Base-by-base conservation (phyloP, 1,139 yeast genomes). In the Nadsonia commutata region DNA sequence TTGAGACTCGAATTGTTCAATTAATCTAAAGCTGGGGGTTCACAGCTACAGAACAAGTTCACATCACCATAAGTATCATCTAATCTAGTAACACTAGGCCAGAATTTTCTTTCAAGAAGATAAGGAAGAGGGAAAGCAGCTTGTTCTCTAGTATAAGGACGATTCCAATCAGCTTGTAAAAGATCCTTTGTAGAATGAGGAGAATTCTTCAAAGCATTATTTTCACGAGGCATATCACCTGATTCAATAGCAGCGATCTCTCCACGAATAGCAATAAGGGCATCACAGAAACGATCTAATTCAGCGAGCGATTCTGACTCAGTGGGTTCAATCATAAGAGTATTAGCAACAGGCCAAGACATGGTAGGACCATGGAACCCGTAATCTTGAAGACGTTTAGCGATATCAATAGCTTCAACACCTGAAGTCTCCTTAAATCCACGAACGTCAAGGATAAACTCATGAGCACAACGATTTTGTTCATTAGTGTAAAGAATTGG, bases 311-410 rank as follows among this genome's bases (percentile, higher is more conserved):
- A 78, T 66, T 90, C 98, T 19, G 93, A 80, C 65, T 90, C 98
- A 3, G 98, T 90, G 47, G 98, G 98, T 66, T 90, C 98, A 52
- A 90, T 79, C 98, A 90, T 90, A 54, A 90, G 72, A 2, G 98
- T 90, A 48, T 94, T 94, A 11, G 96, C 88, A 43, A 90, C 95
- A 19, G 98, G 98, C 83, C 93, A 90, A 1, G 97, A 90, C 85
- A 90, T 79, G 41, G 98, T 90, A 52, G 98, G 98, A 1, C 96
- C 96, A 63, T 90, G 98, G 78, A 90, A 90, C 1, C 97, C 96
- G 60, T 88, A 90, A 65, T 90, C 98, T 65, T 90, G 97, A 49
- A 90, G 73, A 63, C 98, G 77, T 69, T 90, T 90, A 48, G 98
- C 97, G 48, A 90, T 79, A 60, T 90, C 98, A 56, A 88, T 85